Conservation (phyloP, 129 eudicot species). For the Chrysanthemum lavandulifolium region DNA sequence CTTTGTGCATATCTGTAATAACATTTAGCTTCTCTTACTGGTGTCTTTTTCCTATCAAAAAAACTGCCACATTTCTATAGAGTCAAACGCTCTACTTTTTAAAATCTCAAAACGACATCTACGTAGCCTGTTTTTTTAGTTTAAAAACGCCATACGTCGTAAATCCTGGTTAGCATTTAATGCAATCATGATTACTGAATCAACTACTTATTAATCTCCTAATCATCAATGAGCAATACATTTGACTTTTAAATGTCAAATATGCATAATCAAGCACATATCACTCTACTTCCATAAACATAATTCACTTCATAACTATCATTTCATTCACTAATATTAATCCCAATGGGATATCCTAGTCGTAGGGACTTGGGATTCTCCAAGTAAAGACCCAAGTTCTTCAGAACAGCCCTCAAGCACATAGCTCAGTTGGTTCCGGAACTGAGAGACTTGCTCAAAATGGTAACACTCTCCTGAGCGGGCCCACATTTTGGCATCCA, state of each 20-base stretch:
- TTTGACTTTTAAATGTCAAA: slow-evolving; percentile 24
- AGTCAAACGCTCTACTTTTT: not conserved
- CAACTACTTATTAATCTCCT: not conserved
- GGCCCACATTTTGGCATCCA: no score
- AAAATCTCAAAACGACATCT: not conserved
- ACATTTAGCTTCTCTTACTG: not conserved
- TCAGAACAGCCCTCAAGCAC: no score
- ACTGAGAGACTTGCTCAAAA: no score
- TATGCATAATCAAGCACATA: not conserved
- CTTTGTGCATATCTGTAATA: not conserved
- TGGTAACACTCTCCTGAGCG: no score
- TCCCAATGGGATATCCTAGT: no score
- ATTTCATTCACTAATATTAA: not conserved
- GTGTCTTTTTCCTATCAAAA: not conserved
- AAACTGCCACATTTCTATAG: not conserved
- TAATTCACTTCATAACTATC: slow-evolving; percentile 11
- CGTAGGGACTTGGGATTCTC: no score
- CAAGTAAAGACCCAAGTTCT: no score
- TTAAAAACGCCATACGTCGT: not conserved
- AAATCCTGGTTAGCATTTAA: not conserved
- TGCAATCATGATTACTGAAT: not conserved
- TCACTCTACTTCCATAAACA: slow-evolving; percentile 9
- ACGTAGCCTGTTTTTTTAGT: not conserved
- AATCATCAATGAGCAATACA: slow-evolving; percentile 20
- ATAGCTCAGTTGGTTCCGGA: no score